phyloP scores from a whole-genome alignment of 192 early-diverging fungal genomes.

The Ramicandelaber brevisporus region DNA sequence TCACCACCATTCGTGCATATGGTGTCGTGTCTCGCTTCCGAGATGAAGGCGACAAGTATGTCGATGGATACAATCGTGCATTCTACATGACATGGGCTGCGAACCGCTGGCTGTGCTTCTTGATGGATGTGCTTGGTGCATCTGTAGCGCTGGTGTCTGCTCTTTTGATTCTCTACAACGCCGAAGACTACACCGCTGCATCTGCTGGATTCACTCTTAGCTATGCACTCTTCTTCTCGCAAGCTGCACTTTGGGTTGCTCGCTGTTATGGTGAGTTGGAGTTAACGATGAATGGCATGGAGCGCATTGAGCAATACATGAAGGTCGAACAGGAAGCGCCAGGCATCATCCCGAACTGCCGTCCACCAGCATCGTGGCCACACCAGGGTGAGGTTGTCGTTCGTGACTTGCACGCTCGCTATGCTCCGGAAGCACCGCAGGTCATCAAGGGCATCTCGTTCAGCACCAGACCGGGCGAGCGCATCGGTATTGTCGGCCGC shows the following conservation, averaged over 20 bases:
- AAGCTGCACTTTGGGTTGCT: constrained; percentile 38
- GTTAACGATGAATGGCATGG: constrained; percentile 51
- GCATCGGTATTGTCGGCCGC: constrained; percentile 73
- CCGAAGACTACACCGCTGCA: constrained; percentile 33
- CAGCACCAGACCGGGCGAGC: constrained; percentile 31
- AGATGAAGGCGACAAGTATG: no score
- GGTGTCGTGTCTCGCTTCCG: no score
- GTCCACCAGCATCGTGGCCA: constrained; percentile 34
- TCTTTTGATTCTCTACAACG: constrained; percentile 23
- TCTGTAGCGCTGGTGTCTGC: constrained; percentile 38
- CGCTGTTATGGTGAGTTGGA: constrained; percentile 46
- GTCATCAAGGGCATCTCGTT: constrained; percentile 54
- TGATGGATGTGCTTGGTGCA: constrained; percentile 47
- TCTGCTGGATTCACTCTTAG: constrained; percentile 56
- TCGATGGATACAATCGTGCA: no score
- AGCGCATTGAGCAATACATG: constrained; percentile 52
- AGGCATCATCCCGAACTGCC: constrained; percentile 14
- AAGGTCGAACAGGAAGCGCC: constrained; percentile 50
- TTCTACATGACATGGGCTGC: no score
- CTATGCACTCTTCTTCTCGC: constrained; percentile 55
- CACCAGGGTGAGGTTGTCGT: constrained; percentile 36
- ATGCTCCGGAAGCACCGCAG: constrained; percentile 33
- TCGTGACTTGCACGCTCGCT: constrained; percentile 32
- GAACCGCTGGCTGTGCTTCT: no score
- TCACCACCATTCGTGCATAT: constrained; percentile 53